Evolutionary conservation across 805 yeast species (phyloP).

Genomic region (Metahyphopichia silvanorum): DNA sequence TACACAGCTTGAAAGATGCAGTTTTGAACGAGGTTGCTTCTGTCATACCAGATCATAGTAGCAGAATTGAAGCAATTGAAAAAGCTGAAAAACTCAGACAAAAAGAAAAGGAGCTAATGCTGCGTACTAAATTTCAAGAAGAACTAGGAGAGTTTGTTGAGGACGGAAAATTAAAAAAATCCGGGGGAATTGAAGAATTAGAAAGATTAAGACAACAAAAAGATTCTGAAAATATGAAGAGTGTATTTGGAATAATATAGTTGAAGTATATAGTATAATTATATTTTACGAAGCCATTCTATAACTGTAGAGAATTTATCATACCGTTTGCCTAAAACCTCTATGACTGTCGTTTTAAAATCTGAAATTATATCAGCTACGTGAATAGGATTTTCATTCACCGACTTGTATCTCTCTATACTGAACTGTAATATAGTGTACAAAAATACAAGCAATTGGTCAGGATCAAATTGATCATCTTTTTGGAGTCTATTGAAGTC

Average conservation of each 20-base stretch:
- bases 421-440: conserved; percentile 10
- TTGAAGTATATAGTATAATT: not conserved
- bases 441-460: conserved; percentile 10
- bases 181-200: conserved; percentile 87
- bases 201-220: conserved; percentile 66
- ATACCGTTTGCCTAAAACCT: not conserved
- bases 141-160: conserved; percentile 85
- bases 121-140: conserved; percentile 68
- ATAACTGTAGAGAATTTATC: conserved; percentile 1
- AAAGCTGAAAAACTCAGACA: conserved; percentile 80
- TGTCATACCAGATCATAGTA: conserved; percentile 78
- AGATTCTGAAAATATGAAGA: conserved; percentile 69
- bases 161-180: conserved; percentile 67
- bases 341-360: conserved; percentile 5
- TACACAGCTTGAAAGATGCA: conserved; percentile 67
- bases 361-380: conserved; percentile 6
- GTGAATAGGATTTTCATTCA: conserved; percentile 7
- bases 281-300: not conserved
- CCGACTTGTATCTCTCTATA: conserved; percentile 1
- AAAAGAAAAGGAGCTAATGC: conserved; percentile 58
- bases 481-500: conserved; percentile 1
- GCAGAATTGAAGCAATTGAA: conserved; percentile 82
- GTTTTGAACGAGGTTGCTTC: conserved; percentile 76
- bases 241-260: conserved; percentile 29
- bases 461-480: conserved; percentile 8